These are phyloP conservation scores for Gorgonomyces haynaldii DNA, from an alignment of 192 early-diverging fungal genomes.

Conservation along the genomic window DNA sequence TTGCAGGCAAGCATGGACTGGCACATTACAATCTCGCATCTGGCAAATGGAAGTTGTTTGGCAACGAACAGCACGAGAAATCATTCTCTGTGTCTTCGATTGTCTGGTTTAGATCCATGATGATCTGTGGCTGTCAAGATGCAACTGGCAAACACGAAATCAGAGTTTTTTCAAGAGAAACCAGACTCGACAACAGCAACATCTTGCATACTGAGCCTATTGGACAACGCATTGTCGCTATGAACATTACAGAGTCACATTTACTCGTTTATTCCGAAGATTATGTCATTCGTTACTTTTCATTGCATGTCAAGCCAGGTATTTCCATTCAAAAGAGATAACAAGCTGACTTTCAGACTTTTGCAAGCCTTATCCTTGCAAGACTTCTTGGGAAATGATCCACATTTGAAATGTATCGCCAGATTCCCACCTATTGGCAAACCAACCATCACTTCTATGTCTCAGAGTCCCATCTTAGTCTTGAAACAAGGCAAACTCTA, in stretches of 20 bases:
- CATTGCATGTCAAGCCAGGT: conserved; percentile 12
- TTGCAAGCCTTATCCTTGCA: conserved; percentile 6
- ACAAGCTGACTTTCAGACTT: background rate
- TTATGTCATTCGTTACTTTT: conserved; percentile 45
- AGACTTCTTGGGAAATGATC: background rate
- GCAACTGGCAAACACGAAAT: conserved; percentile 41
- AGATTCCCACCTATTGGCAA: background rate
- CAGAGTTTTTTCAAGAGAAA: conserved; percentile 58
- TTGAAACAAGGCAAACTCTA: conserved; percentile 57
- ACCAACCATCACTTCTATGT: background rate
- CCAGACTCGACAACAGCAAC: conserved; percentile 55
- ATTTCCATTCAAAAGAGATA: background rate
- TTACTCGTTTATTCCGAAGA: conserved; percentile 50
- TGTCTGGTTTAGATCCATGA: conserved; percentile 56
- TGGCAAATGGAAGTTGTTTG: conserved; percentile 81
- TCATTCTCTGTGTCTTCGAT: conserved; percentile 35
- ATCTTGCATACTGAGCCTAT: conserved; percentile 46
- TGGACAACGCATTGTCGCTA: conserved; percentile 29
- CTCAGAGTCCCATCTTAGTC: conserved; percentile 37
- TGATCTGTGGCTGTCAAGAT: conserved; percentile 58
- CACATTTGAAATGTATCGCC: background rate
- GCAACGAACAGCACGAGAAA: conserved; percentile 57
- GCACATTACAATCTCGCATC: conserved; percentile 62
- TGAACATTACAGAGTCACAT: conserved; percentile 40
- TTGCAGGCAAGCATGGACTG: conserved; percentile 76